Evolutionary conservation across 2,329 filamentous ascomycete genomes (phyloP), one percentile per base, ranked within the genome.

Genomic region (Cercospora janseana): DNA sequence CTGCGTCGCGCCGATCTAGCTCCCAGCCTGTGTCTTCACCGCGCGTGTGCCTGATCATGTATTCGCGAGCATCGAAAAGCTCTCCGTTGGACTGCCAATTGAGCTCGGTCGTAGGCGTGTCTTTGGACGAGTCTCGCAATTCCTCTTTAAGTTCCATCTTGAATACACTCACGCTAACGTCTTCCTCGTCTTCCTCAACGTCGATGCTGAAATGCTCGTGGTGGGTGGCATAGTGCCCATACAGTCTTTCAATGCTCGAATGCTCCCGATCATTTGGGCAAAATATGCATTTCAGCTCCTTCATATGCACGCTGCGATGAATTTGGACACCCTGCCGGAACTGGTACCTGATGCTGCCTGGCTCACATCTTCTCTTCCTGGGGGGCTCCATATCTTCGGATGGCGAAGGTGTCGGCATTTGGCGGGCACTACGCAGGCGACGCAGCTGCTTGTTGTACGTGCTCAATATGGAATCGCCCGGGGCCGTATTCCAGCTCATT

Each of bases 161-260:
- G 18, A 60, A 31, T 10, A 49, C 40, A n/a, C 37, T 49, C 10
- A 60, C 45, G 7, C 32, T 34, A 4, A 15, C 16, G 6, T 58
- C 59, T 6, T 60, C 38, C 18, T 38, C 46, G 20, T 43, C 48
- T 3, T 61, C 53, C 8, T 55, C 54, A 2, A 60, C 28, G 7
- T 63, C 55, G 35, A 65, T 67, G 6, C 55, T 55, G 46, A 70
- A 67, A 24, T 69, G 59, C 15, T 69, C 65, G 46, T 74, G 71
- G 50, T 59, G 60, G 12, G 56, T 48, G 4, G 64, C 21, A 40
- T 59, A 63, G 46, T 74, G 72, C 44, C 68, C 59, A 9, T 64
- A 60, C 3, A 74, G 58, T 28, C 60, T 51, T 13, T 59, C 57
- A 28, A 65, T 60, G 6, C 58, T 60, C 8, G 58, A 40, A 35